Conservation (phyloP, 2,329 filamentous ascomycete genomes). For the Fusarium zealandicum region DNA sequence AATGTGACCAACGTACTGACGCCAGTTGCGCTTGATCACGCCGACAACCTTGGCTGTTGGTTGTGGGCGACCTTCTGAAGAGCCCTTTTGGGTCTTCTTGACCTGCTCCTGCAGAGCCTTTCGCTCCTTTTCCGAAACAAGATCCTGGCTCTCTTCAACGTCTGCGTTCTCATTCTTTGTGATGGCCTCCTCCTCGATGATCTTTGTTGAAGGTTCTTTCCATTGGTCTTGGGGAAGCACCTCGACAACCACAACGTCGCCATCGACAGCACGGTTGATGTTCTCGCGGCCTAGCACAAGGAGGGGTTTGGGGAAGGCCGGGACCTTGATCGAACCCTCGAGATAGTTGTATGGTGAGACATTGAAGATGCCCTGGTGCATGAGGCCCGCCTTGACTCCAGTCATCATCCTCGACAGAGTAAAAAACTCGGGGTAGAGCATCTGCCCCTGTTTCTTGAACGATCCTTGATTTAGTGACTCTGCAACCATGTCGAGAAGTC, state of each 20-base stretch:
- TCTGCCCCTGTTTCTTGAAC: conserved; percentile 66
- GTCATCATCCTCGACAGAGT: conserved; percentile 94
- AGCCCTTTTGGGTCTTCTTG: conserved; percentile 80
- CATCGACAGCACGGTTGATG: conserved; percentile 92
- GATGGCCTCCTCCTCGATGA: conserved; percentile 90
- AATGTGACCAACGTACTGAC: conserved; percentile 96
- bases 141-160: conserved; percentile 73
- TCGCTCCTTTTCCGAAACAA: conserved; percentile 89
- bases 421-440: conserved; percentile 89
- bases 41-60: conserved; percentile 93
- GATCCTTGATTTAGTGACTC: conserved; percentile 75
- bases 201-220: conserved; percentile 95
- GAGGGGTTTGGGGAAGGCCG: conserved; percentile 87
- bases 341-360: conserved; percentile 98
- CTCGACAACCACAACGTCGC: conserved; percentile 92
- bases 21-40: conserved; percentile 94
- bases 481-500: conserved; percentile 91
- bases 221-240: conserved; percentile 93
- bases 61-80: conserved; percentile 78
- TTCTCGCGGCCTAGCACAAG: conserved; percentile 91
- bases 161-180: conserved; percentile 96
- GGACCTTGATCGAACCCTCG: conserved; percentile 88
- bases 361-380: conserved; percentile 96
- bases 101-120: conserved; percentile 91
- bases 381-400: conserved; percentile 82